Evolutionary conservation across 2,329 filamentous ascomycete genomes (phyloP).

Genomic region (Onygenales sp.): DNA sequence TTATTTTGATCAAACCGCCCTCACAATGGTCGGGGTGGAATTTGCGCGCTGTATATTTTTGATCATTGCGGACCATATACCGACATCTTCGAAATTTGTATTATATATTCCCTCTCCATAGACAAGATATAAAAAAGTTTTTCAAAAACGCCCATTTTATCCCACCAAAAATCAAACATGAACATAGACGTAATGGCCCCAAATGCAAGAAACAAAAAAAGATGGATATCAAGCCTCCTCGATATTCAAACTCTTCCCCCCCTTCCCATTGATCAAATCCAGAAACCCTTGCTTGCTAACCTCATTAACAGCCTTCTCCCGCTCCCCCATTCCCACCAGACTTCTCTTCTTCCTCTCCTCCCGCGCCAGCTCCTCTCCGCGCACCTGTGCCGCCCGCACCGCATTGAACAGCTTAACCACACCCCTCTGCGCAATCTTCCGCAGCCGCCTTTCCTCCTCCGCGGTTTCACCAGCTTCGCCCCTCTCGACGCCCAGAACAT

Average conservation of each 20-base stretch:
- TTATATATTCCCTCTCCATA: slow-evolving; percentile 3
- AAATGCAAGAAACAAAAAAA: slow-evolving; percentile 18
- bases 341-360: slow-evolving; percentile 60
- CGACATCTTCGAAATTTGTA: slow-evolving; percentile 1
- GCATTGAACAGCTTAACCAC: slow-evolving; percentile 97
- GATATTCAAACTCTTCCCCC: slow-evolving; percentile 38
- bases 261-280: slow-evolving; percentile 65
- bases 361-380: slow-evolving; percentile 64
- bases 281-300: slow-evolving; percentile 97
- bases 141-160: neutral
- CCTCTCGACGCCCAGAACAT: slow-evolving; percentile 62
- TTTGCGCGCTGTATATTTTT: neutral
- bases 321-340: slow-evolving; percentile 66
- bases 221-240: slow-evolving; percentile 31
- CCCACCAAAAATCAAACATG: slow-evolving; percentile 1
- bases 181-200: slow-evolving; percentile 1
- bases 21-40: slow-evolving; percentile 3
- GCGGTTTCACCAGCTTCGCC: slow-evolving; percentile 43
- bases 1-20: no score
- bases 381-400: slow-evolving; percentile 82
- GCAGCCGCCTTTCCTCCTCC: slow-evolving; percentile 68
- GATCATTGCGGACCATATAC: neutral
- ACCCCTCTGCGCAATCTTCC: slow-evolving; percentile 84
- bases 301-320: slow-evolving; percentile 83
- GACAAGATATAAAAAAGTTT: neutral